Evolutionary conservation across 169 alveolate species (phyloP), one percentile per base, ranked within the genome.

Genomic region (Eimeria acervulina): DNA sequence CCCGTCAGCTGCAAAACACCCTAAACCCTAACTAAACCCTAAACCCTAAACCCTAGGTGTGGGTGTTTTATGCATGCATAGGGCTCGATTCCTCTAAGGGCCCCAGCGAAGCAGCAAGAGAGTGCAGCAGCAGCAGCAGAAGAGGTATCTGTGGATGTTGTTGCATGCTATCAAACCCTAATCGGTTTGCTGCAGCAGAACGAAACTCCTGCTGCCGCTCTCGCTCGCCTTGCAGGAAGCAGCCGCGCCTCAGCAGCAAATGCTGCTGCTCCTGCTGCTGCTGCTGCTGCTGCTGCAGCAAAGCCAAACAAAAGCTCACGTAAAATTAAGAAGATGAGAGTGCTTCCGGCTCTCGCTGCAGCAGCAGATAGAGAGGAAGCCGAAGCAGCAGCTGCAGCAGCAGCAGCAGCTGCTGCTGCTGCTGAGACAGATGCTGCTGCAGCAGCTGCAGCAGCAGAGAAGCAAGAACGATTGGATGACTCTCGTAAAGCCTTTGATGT

Each of bases 271-370:
- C n/a, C 76, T 28, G 76, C 33, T 26, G 76, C 76, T 26, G 76
- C 38, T 21, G 76, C 76, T 28, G 38, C 76, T 28, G 38, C n/a
- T 63, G 76, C 38, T 26, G 38, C 76, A 28, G n/a, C 76, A 26
- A 21, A 63, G n/a, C n/a, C n/a, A 5, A 63, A 63, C 55, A 47
- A 47, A 47, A 47, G 17, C 55, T 12, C 55, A 26, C 5, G 76
- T 5, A 63, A 63, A 28, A 5, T 28, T 26, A 63, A 28, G 17
- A 63, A 63, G 17, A 21, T 26, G 76, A 63, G 76, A 26, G 76
- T 63, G 76, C 76, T 63, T 4, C 76, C 76, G 55, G 76, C 76
- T 63, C 76, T 13, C 17, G 76, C 76, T 63, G 76, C 76, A 63
- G 76, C 76, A 28, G 76, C 5, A 63, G 76, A n/a, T n/a, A n/a